A percentile compares a stretch with the other conserved stretches of the same genome.
Evolutionary conservation across 164 flowering plant genomes (phyloP).

Genomic region (Hamamelis virginiana): DNA sequence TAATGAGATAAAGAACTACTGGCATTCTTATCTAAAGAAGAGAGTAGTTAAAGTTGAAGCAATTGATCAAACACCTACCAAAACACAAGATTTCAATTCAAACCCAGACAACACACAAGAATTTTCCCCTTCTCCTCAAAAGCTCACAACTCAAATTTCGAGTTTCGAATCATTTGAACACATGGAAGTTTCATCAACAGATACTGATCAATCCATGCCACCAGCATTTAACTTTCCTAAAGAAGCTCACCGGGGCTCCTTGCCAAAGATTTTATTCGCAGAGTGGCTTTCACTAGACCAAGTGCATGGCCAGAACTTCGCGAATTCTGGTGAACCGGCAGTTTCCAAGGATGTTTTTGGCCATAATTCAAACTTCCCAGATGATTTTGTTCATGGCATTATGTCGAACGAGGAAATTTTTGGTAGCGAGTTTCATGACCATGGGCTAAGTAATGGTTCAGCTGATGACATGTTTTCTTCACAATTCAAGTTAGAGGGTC

Average conservation of each 20-base stretch:
- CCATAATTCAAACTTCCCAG: constrained; percentile 10
- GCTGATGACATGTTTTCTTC: constrained; percentile 13
- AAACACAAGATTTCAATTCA: constrained; percentile 13
- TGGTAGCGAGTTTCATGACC: constrained; percentile 19
- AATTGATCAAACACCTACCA: constrained; percentile 16
- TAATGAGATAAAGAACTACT: constrained; percentile 86
- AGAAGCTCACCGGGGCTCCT: constrained; percentile 14
- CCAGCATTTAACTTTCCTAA: constrained; percentile 2
- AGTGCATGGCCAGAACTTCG: constrained; percentile 4
- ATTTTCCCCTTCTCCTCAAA: constrained; percentile 8
- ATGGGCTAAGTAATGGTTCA: constrained; percentile 6
- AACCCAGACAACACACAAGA: constrained; percentile 14
- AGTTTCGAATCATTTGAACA: constrained; percentile 26
- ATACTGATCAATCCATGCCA: constrained; percentile 17
- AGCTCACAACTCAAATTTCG: constrained; percentile 9
- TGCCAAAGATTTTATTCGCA: constrained; percentile 66
- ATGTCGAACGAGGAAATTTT: constrained; percentile 13
- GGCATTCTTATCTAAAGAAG: constrained; percentile 88
- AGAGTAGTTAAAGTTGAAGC: constrained; percentile 34
- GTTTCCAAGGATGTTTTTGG: constrained; percentile 8
- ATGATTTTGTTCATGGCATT: constrained; percentile 12
- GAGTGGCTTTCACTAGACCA: constrained; percentile 61
- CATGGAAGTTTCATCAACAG: constrained; percentile 16
- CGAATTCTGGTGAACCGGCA: constrained; percentile 7
- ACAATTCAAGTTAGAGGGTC: constrained; percentile 28